These are phyloP conservation scores for Pseudogymnoascus sp. DNA, from an alignment of 2,329 filamentous ascomycete species.

Conservation along the genomic window DNA sequence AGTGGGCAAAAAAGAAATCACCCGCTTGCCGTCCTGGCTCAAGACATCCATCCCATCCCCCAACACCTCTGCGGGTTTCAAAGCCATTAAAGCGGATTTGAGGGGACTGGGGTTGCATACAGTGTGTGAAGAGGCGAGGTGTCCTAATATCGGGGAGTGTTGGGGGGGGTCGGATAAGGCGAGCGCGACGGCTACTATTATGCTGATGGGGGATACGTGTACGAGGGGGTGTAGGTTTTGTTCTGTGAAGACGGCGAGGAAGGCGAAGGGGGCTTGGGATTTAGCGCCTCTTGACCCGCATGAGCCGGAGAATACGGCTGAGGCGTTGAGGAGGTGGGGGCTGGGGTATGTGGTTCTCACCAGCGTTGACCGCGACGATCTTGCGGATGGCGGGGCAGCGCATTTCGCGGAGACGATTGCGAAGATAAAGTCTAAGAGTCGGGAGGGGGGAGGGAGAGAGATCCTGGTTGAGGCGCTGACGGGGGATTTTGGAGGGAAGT, in stretches of 20 bases:
- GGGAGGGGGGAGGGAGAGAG: conserved; percentile 1
- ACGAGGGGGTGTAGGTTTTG: conserved; percentile 95
- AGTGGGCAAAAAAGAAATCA: conserved; percentile 57
- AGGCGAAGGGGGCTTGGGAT: conserved; percentile 63
- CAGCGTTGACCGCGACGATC: conserved; percentile 85
- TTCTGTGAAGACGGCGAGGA: conserved; percentile 80
- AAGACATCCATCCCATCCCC: conserved; percentile 88
- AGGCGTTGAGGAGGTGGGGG: conserved; percentile 87
- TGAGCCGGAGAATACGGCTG: conserved; percentile 93
- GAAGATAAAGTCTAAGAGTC: conserved; percentile 73
- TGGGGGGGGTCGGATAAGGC: conserved; percentile 88
- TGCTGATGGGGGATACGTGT: conserved; percentile 98
- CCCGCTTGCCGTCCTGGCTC: conserved; percentile 81
- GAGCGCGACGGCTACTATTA: conserved; percentile 92
- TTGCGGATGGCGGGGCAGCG: conserved; percentile 75
- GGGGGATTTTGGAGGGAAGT: conserved; percentile 76
- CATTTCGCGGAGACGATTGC: conserved; percentile 93
- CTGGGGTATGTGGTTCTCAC: conserved; percentile 94
- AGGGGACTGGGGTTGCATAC: conserved; percentile 85
- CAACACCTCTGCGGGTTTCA: conserved; percentile 62
- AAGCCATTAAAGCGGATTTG: conserved; percentile 89
- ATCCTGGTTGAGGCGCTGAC: conserved; percentile 78
- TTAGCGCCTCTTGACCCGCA: conserved; percentile 81
- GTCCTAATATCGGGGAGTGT: conserved; percentile 95
- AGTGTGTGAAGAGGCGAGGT: conserved; percentile 94